phyloP scores from a whole-genome alignment of 257 asterid genomes.

The Ballota nigra region DNA sequence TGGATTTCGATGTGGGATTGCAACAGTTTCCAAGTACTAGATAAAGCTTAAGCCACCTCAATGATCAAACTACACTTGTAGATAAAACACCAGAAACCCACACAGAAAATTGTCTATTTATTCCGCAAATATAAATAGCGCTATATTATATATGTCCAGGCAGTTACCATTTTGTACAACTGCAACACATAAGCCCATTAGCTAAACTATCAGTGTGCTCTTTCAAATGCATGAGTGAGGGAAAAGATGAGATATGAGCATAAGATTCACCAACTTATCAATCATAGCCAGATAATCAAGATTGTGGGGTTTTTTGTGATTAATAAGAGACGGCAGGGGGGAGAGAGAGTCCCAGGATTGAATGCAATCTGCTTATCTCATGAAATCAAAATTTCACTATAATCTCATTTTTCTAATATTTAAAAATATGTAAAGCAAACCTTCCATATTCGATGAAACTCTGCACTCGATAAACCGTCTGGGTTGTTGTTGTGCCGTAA shows the following conservation, averaged over 20 bases:
- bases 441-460: conserved; percentile 62
- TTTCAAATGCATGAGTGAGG: background rate
- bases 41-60: conserved; percentile 2
- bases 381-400: background rate
- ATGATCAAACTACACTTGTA: background rate
- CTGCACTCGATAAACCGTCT: conserved; percentile 37
- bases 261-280: background rate
- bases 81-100: background rate
- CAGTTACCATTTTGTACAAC: background rate
- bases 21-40: background rate
- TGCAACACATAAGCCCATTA: background rate
- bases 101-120: background rate
- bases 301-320: background rate
- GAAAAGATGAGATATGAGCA: background rate
- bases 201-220: background rate
- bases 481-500: conserved; percentile 24
- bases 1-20: no score
- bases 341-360: background rate
- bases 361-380: no score
- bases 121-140: no score
- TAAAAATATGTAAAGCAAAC: conserved; percentile 31
- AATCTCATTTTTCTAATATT: conserved; percentile 3
- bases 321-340: background rate
- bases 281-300: conserved; percentile 1
- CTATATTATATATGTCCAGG: background rate